Evolutionary conservation across 345 rosid species (phyloP), one percentile per base, ranked within the genome.

Genomic region (Atalantia buxifolia): DNA sequence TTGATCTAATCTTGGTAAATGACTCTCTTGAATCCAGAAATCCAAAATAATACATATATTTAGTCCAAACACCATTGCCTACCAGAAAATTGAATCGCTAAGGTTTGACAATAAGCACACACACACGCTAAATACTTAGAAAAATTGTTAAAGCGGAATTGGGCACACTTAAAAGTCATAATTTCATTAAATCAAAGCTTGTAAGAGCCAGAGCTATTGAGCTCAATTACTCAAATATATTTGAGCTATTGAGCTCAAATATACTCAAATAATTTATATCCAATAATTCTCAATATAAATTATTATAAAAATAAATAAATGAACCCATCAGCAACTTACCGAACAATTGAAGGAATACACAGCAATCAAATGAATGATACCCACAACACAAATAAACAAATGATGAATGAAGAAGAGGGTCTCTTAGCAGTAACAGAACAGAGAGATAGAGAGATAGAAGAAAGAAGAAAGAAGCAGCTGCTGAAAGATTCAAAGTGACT

Each of bases 401-500:
- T 28, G 22, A 53, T 53, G 57, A 18, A 16, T 53, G 69, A 45
- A 24, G 45, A 36, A 76, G 48, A 21, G 71, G 24, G 40, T n/a
- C 24, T 7, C 31, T 38, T 53, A 66, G 72, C 72, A 31, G 25
- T 10, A 31, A 22, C 62, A 59, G 8, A 45, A n/a, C 27, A 21
- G 28, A 28, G 18, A 14, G 50, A 38, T 9, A n/a, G 28, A 38
- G 50, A 25, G 57, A 69, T 5, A 56, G 27, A 12, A 10, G 31
- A 30, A 9, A 4, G 36, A 18, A 19, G 25, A 19, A 48, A 60
- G 27, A 35, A 65, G n/a, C 38, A 42, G 56, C 28, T 33, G 38
- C 16, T 24, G 8, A 12, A 42, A 18, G 78, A 50, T 76, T 76
- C 78, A 50, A 66, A 66, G 64, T 50, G 62, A 66, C 22, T 33